A percentile compares a stretch with the other conserved stretches of the same genome.
Evolutionary conservation across 2,329 filamentous ascomycete genomes (phyloP).

Genomic region (Magnaporthiopsis incrustans): DNA sequence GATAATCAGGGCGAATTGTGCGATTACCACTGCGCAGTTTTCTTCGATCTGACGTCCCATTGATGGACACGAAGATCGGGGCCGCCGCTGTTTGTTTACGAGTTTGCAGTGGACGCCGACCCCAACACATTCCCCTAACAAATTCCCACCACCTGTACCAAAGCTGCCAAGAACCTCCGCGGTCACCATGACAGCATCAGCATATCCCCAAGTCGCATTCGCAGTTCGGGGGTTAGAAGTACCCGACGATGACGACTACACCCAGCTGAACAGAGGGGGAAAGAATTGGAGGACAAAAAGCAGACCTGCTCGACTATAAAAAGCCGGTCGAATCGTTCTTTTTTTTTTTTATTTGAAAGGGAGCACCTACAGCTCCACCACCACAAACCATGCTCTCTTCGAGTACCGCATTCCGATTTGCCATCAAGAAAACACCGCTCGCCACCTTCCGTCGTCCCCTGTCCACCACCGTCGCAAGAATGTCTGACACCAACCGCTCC

Average conservation of each 20-base stretch:
- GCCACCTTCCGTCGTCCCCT: background rate
- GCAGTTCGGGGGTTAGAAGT: background rate
- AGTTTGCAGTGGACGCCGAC: background rate
- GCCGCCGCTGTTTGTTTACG: too few species aligned
- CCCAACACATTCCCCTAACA: too few species aligned
- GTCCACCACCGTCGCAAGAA: background rate
- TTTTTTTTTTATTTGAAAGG: background rate
- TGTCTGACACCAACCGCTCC: background rate
- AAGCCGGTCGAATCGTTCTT: background rate
- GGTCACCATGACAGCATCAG: background rate
- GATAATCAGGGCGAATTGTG: too few species aligned
- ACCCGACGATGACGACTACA: background rate
- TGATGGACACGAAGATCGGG: background rate
- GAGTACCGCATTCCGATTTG: background rate
- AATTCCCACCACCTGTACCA: too few species aligned
- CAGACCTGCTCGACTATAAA: background rate
- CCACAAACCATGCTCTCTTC: background rate
- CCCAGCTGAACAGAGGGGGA: background rate
- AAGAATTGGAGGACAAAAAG: background rate
- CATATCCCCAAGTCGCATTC: background rate
- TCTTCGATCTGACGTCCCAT: background rate
- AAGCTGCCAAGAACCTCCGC: too few species aligned
- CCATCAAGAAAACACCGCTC: background rate
- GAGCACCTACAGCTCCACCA: background rate
- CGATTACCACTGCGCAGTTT: background rate